Base-by-base conservation (phyloP, 352 stramenopile genomes). In the Phytophthora niederhauseri region DNA sequence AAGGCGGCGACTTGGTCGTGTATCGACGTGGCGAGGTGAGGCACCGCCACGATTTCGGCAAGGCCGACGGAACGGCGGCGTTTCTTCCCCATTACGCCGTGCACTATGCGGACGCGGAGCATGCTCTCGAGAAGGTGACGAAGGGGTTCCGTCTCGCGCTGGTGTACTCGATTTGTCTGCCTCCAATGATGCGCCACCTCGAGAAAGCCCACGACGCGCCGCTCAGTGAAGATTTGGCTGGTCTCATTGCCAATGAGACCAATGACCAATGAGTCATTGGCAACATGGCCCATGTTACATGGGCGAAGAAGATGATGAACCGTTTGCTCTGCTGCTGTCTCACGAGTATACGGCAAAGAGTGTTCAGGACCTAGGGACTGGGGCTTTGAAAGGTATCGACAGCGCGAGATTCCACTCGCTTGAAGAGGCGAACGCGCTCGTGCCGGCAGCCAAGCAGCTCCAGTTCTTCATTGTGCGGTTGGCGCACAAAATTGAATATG, bases 241-340 rank as follows among this genome's bases (percentile, higher is more conserved):
- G 80, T 57, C 79, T 76, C 45, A 63, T 72, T 0, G 28, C 51
- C 6, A 73, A 73, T n/a, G n/a, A n/a, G n/a, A n/a, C n/a, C n/a
- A n/a, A n/a, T n/a, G n/a, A n/a, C n/a, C n/a, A n/a, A n/a, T n/a
- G n/a, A n/a, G n/a, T n/a, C n/a, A n/a, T n/a, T n/a, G n/a, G n/a
- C n/a, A n/a, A n/a, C n/a, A n/a, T n/a, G n/a, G n/a, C n/a, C n/a
- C n/a, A n/a, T n/a, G n/a, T n/a, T n/a, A n/a, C 49, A 70, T 74
- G 54, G 68, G 76, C 46, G 74, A 48, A 17, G 41, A 49, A 22
- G 71, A 80, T 52, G 82, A 81, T 43, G 61, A 83, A 24, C 57
- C 30, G 15, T 66, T 66, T 49, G 61, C 55, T 17, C n/a, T 73
- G n/a, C 30, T 73, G 26, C 20, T 73, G 2, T 65, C 36, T 5